A percentile compares a stretch with the other conserved stretches of the same genome.
phyloP scores from a whole-genome alignment of 768 basidiomycete species.

The Hericium alpestre region DNA sequence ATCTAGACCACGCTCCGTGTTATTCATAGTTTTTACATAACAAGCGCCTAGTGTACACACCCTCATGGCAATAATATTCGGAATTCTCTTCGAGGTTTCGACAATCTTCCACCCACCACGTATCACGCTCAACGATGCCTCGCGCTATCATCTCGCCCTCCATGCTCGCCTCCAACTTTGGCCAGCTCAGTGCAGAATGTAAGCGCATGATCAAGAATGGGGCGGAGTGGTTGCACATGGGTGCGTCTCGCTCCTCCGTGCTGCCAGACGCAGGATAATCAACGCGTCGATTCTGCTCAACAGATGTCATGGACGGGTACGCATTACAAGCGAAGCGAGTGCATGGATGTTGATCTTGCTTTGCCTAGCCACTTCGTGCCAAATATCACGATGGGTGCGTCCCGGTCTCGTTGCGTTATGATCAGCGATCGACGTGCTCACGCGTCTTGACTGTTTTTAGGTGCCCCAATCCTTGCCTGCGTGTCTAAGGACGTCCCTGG shows the following conservation, averaged over 20 bases:
- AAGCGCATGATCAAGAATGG: constrained; percentile 92
- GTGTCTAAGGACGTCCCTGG: constrained; percentile 81
- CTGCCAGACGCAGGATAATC: not conserved
- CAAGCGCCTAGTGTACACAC: too few relatives aligned
- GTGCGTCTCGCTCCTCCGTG: constrained; percentile 28
- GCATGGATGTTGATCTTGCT: not conserved
- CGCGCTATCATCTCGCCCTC: constrained; percentile 92
- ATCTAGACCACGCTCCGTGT: too few relatives aligned
- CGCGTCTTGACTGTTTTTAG: constrained; percentile 25
- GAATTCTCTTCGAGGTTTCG: too few relatives aligned
- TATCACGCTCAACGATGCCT: constrained; percentile 44
- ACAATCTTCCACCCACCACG: too few relatives aligned
- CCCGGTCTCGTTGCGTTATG: constrained; percentile 3
- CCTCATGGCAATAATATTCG: too few relatives aligned
- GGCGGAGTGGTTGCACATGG: constrained; percentile 98
- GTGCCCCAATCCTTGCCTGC: constrained; percentile 79
- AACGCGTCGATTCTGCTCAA: not conserved
- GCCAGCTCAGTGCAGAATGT: constrained; percentile 90
- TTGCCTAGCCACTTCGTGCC: constrained; percentile 84
- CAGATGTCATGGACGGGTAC: constrained; percentile 98
- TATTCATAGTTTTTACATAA: too few relatives aligned
- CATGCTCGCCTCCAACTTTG: constrained; percentile 95
- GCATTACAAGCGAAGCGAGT: constrained; percentile 8
- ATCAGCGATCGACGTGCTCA: constrained; percentile 3
- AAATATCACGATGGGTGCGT: constrained; percentile 92